phyloP scores from a whole-genome alignment of 192 early-diverging fungal species.

The Tieghemiomyces parasiticus region DNA sequence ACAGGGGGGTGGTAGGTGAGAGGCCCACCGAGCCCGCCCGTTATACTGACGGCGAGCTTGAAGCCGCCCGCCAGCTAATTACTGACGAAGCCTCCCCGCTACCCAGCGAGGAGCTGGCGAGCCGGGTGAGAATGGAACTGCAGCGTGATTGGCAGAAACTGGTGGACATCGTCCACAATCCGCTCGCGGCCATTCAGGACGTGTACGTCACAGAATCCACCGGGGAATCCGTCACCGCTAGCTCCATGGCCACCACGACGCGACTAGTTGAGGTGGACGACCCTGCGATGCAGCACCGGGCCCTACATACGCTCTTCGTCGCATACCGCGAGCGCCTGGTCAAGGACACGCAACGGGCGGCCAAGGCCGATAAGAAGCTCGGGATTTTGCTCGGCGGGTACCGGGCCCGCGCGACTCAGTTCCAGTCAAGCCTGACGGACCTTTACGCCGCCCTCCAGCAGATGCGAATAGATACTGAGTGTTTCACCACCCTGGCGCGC shows the following conservation, averaged over 20 bases:
- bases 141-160: no score
- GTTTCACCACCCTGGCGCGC: slow-evolving; percentile 40
- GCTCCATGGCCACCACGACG: no score
- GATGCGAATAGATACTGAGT: slow-evolving; percentile 37
- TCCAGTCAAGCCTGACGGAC: slow-evolving; percentile 41
- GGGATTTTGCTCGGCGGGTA: slow-evolving; percentile 71
- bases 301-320: slow-evolving; percentile 1
- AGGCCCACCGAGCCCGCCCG: slow-evolving; percentile 14
- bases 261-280: no score
- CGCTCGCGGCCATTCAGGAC: no score
- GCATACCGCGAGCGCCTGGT: slow-evolving; percentile 49
- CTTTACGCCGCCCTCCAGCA: slow-evolving; percentile 42
- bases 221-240: no score
- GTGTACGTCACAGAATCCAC: no score
- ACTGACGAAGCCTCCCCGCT: slow-evolving; percentile 33
- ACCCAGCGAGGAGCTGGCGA: no score
- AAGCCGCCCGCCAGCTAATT: slow-evolving; percentile 37
- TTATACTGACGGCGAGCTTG: slow-evolving; percentile 42
- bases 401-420: slow-evolving; percentile 43
- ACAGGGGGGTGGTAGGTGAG: slow-evolving; percentile 31
- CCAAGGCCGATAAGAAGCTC: slow-evolving; percentile 78
- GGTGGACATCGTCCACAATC: no score
- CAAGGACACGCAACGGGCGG: slow-evolving; percentile 51
- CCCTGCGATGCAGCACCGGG: no score
- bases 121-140: no score